These are phyloP conservation scores for Colletotrichum paranaense DNA, from an alignment of 2,329 filamentous ascomycete species.

Conservation along the genomic window DNA sequence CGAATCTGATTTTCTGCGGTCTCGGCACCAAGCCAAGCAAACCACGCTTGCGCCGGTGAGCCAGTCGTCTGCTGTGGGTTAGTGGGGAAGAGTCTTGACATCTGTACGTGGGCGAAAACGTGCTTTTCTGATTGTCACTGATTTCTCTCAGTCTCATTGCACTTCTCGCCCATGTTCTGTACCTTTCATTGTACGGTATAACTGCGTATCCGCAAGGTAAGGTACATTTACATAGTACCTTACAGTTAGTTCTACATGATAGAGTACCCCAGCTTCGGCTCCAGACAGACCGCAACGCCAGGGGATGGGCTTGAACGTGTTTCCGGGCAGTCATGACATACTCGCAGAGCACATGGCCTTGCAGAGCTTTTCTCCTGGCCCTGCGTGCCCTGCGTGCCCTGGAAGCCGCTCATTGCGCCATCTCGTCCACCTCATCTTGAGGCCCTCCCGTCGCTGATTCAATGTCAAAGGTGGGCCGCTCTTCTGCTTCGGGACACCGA, in stretches of 20 bases:
- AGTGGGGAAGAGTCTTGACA: slow-evolving; percentile 7
- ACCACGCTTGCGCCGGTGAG: slow-evolving; percentile 1
- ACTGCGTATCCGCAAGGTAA: too few relatives aligned
- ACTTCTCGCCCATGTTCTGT: too few relatives aligned
- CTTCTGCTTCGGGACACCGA: slow-evolving; percentile 33
- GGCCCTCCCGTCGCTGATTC: neutral
- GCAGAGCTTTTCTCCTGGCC: neutral
- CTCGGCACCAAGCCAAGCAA: slow-evolving; percentile 28
- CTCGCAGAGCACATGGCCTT: neutral
- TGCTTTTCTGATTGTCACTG: neutral
- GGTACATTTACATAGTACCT: too few relatives aligned
- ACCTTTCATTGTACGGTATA: too few relatives aligned
- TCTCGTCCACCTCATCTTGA: neutral
- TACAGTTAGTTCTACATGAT: neutral
- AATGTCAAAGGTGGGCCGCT: slow-evolving; percentile 4
- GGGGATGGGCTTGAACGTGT: neutral
- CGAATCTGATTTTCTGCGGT: slow-evolving; percentile 30
- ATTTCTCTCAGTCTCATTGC: neutral
- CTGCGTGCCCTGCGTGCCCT: neutral
- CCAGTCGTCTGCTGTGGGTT: slow-evolving; percentile 22
- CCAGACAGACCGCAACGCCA: neutral
- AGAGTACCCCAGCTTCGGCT: neutral
- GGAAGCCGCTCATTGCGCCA: slow-evolving; percentile 23
- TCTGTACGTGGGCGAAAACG: neutral
- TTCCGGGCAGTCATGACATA: neutral